These are phyloP conservation scores for Magnaporthiopsis rhizophila DNA, from an alignment of 2,329 filamentous ascomycete species.

Conservation along the genomic window DNA sequence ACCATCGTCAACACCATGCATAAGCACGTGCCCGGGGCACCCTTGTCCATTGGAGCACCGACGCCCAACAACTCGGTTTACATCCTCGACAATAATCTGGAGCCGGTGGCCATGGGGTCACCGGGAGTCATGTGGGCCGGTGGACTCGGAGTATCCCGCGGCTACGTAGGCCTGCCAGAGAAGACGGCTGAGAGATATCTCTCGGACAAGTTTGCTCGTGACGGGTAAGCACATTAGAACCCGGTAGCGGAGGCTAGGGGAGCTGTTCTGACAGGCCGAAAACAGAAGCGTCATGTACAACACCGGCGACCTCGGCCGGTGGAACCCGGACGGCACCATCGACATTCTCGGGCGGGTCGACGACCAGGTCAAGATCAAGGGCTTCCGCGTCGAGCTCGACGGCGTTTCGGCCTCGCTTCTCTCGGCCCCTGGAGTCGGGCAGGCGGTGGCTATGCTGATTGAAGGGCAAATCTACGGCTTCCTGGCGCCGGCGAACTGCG, in stretches of 20 bases:
- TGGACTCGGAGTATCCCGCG: slow-evolving; percentile 44
- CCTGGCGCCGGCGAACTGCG: slow-evolving; percentile 15
- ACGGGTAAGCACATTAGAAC: slow-evolving; percentile 33
- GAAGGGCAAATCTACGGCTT: slow-evolving; percentile 43
- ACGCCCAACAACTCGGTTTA: slow-evolving; percentile 49
- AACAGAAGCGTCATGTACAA: slow-evolving; percentile 45
- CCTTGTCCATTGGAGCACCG: slow-evolving; percentile 45
- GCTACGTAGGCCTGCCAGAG: slow-evolving; percentile 45
- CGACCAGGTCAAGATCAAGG: slow-evolving; percentile 56
- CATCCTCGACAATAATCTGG: slow-evolving; percentile 38
- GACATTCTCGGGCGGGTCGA: slow-evolving; percentile 50
- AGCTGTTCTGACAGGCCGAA: neutral
- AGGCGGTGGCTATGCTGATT: slow-evolving; percentile 39
- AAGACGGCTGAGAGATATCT: slow-evolving; percentile 42
- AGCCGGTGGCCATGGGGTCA: slow-evolving; percentile 36
- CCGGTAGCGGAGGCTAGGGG: neutral
- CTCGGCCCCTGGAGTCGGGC: slow-evolving; percentile 35
- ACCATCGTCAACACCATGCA: slow-evolving; percentile 53
- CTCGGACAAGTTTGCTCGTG: slow-evolving; percentile 39
- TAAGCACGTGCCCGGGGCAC: slow-evolving; percentile 34
- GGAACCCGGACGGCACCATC: slow-evolving; percentile 44
- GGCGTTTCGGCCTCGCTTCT: slow-evolving; percentile 44
- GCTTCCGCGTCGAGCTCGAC: slow-evolving; percentile 49
- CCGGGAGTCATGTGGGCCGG: slow-evolving; percentile 50
- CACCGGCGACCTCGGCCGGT: slow-evolving; percentile 50